Evolutionary conservation across 306 rosid genomes (phyloP).

Genomic region (Begonia fuchsioides): DNA sequence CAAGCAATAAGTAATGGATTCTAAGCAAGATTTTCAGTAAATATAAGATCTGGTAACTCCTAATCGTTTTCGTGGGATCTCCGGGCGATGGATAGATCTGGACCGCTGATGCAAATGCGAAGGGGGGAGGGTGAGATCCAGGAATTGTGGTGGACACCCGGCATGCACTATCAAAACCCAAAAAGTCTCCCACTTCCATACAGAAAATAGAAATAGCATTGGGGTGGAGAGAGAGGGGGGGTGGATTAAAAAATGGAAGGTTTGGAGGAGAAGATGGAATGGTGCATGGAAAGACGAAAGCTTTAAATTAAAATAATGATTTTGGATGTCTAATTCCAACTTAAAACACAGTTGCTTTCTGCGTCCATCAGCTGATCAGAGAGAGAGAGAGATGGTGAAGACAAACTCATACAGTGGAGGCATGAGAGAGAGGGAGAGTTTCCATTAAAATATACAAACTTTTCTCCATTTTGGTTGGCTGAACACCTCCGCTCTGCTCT

Average conservation of each 20-base stretch:
- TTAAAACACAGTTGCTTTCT: conserved; percentile 13
- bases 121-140: conserved; percentile 5
- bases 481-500: conserved; percentile 29
- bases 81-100: no score
- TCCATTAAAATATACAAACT: conserved; percentile 20
- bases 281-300: conserved; percentile 8
- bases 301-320: background rate
- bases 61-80: background rate
- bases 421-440: conserved; percentile 6
- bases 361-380: conserved; percentile 19
- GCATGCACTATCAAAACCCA: conserved; percentile 11
- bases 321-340: no score
- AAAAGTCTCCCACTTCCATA: conserved; percentile 15
- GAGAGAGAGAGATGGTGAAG: conserved; percentile 23
- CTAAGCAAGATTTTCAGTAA: no score
- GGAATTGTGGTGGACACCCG: conserved; percentile 17
- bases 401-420: conserved; percentile 10
- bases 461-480: conserved; percentile 34
- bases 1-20: no score
- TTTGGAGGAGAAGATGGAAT: conserved; percentile 9
- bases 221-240: conserved; percentile 6
- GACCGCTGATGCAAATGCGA: background rate
- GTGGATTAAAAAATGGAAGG: background rate
- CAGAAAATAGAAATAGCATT: no score
- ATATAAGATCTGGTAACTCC: background rate